Conservation (phyloP, 768 basidiomycete species). For the Suillus clintonianus region DNA sequence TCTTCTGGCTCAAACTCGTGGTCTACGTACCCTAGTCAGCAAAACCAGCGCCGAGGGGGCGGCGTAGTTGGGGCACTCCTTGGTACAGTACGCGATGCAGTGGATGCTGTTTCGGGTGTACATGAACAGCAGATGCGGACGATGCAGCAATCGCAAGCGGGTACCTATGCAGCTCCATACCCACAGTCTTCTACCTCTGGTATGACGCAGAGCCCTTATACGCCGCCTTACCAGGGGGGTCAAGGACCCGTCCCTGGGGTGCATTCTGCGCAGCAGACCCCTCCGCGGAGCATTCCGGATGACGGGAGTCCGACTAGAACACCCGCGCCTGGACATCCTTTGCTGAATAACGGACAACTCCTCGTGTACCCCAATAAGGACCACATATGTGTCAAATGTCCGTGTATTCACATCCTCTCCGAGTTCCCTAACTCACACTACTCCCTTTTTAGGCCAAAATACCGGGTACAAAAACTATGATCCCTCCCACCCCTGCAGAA, state of each 20-base stretch:
- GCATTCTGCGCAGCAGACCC: slow-evolving; percentile 1
- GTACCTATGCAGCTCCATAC: slow-evolving; percentile 23
- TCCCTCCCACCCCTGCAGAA: slow-evolving; percentile 65
- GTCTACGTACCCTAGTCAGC: not conserved
- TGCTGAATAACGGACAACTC: slow-evolving; percentile 59
- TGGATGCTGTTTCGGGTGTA: slow-evolving; percentile 27
- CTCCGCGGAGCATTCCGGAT: slow-evolving; percentile 29
- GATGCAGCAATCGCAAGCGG: slow-evolving; percentile 15
- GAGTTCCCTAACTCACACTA: not conserved
- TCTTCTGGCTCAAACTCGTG: slow-evolving; percentile 26
- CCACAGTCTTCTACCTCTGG: slow-evolving; percentile 1
- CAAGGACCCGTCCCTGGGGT: not conserved
- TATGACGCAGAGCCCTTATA: slow-evolving; percentile 5
- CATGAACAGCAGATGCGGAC: slow-evolving; percentile 19
- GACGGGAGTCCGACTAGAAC: slow-evolving; percentile 64
- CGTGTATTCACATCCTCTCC: slow-evolving; percentile 13
- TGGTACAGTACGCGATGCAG: slow-evolving; percentile 28
- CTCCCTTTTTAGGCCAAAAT: slow-evolving; percentile 58
- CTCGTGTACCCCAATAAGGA: slow-evolving; percentile 67
- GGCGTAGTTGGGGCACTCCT: slow-evolving; percentile 29
- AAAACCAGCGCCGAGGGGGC: slow-evolving; percentile 14
- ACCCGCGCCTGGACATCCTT: slow-evolving; percentile 67
- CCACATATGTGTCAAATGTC: slow-evolving; percentile 69
- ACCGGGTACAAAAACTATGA: slow-evolving; percentile 73
- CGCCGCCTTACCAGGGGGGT: slow-evolving; percentile 12